Conservation (phyloP, 1,284 basidiomycete species). For the Veloboletus limbatus region DNA sequence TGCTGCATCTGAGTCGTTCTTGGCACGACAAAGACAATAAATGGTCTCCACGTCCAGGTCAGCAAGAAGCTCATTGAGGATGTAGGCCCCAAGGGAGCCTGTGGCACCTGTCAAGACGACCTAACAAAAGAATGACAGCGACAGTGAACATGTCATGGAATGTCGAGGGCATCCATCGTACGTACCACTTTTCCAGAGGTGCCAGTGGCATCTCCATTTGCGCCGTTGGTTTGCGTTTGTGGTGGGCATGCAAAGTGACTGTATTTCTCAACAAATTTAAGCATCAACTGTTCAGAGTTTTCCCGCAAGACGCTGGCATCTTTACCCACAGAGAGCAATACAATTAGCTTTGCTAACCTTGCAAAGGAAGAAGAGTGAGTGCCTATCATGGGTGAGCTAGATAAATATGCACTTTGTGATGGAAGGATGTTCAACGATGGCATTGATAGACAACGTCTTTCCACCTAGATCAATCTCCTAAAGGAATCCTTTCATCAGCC, state of each 20-base stretch:
- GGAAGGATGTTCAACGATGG: too few species aligned
- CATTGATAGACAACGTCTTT: too few species aligned
- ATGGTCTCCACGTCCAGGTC: slow-evolving; percentile 39
- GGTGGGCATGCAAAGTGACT: slow-evolving; percentile 10
- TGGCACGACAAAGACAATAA: slow-evolving; percentile 53
- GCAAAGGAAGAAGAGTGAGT: background rate
- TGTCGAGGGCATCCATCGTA: background rate
- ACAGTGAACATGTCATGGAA: background rate
- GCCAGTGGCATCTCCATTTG: background rate
- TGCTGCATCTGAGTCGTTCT: slow-evolving; percentile 37
- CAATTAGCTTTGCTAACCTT: slow-evolving; percentile 24
- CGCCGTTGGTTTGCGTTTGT: background rate
- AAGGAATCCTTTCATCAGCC: too few species aligned
- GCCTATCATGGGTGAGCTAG: background rate
- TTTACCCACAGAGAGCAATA: slow-evolving; percentile 15
- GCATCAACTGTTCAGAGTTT: slow-evolving; percentile 20
- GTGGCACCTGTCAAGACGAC: slow-evolving; percentile 57
- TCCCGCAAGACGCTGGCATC: background rate
- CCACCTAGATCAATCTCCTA: too few species aligned
- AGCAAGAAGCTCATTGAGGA: slow-evolving; percentile 46
- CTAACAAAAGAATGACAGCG: slow-evolving; percentile 11
- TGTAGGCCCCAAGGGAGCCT: slow-evolving; percentile 59
- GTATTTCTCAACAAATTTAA: slow-evolving; percentile 29
- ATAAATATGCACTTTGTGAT: slow-evolving; percentile 21
- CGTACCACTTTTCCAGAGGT: slow-evolving; percentile 20